A percentile compares a stretch with the other conserved stretches of the same genome.
phyloP scores from a whole-genome alignment of 2,329 filamentous ascomycete species.

The Fusarium marasasianum region DNA sequence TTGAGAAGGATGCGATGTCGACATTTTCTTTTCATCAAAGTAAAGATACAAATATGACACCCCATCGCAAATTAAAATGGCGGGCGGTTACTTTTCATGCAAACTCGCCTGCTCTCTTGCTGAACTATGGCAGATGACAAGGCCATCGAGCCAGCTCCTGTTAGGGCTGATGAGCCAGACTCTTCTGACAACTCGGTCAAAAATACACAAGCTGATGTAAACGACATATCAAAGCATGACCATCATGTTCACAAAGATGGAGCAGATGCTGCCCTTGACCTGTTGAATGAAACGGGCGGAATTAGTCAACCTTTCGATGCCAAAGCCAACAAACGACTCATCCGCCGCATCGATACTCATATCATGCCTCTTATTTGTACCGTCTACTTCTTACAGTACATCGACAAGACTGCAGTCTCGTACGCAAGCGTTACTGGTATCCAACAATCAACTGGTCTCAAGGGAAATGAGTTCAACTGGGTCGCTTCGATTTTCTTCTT shows the following conservation, averaged over 20 bases:
- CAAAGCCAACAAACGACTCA: slow-evolving; percentile 18
- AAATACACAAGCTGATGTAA: neutral
- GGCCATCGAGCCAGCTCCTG: neutral
- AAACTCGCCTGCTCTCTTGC: neutral
- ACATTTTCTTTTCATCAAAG: neutral
- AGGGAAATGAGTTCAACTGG: slow-evolving; percentile 56
- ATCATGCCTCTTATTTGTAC: slow-evolving; percentile 40
- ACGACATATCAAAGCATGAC: neutral
- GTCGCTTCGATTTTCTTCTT: slow-evolving; percentile 45
- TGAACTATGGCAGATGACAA: neutral
- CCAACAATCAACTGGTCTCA: slow-evolving; percentile 46
- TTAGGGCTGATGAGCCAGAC: neutral
- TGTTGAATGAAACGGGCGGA: slow-evolving; percentile 21
- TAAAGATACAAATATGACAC: neutral
- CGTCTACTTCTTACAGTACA: slow-evolving; percentile 39
- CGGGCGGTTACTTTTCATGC: rapidly evolving
- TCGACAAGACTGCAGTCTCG: slow-evolving; percentile 41
- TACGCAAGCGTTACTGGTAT: slow-evolving; percentile 41
- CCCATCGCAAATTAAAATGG: no score
- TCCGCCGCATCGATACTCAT: slow-evolving; percentile 34
- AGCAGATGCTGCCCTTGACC: slow-evolving; percentile 29
- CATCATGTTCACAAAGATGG: neutral
- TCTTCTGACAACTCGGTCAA: neutral
- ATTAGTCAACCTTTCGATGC: slow-evolving; percentile 16
- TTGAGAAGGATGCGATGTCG: neutral